Base-by-base conservation (phyloP, 805 yeast species). In the Schwanniomyces occidentalis region DNA sequence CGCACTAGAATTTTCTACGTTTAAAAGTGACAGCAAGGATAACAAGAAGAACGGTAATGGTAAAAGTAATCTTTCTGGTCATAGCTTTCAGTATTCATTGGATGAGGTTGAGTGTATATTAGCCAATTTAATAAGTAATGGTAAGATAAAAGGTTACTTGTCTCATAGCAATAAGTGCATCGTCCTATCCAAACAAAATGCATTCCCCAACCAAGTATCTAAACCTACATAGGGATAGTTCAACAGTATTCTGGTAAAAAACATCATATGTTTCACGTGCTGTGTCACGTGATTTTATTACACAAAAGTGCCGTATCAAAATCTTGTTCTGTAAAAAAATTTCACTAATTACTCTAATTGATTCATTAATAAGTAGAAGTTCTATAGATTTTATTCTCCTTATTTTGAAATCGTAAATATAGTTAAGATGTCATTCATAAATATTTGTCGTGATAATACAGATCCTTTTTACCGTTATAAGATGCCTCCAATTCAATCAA, bases 391-490 rank as follows among this genome's bases (percentile, higher is more conserved):
- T n/a, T n/a, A n/a, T n/a, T n/a, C n/a, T n/a, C n/a, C n/a, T n/a
- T n/a, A n/a, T n/a, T n/a, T n/a, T n/a, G n/a, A n/a, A n/a, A n/a
- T n/a, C n/a, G n/a, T n/a, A n/a, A n/a, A n/a, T n/a, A n/a, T 3
- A 29, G 18, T 21, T 19, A 46, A 21, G 27, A 88, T 88, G 96
- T 85, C 96, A 37, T 72, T 80, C 51, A 83, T 91, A 58, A 91
- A 93, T 66, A 91, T 93, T 54, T 83, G 95, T 65, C 89, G 99
- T 74, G 96, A 89, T 58, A 93, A 91, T 73, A 81, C 85, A 56
- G 99, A 93, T 72, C 97, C 97, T 28, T 93, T 93, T 65, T 93
- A 93, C 80, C 96, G 99, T 73, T 93, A 93, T 69, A 93, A 93
- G 73, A 93, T 93, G 99, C 99, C 99, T 59, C 85, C 95, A 27